A percentile compares a stretch with the other conserved stretches of the same genome.
Evolutionary conservation across 495 filamentous ascomycete species (phyloP).

Genomic region (Sphaerosporella brunnea): DNA sequence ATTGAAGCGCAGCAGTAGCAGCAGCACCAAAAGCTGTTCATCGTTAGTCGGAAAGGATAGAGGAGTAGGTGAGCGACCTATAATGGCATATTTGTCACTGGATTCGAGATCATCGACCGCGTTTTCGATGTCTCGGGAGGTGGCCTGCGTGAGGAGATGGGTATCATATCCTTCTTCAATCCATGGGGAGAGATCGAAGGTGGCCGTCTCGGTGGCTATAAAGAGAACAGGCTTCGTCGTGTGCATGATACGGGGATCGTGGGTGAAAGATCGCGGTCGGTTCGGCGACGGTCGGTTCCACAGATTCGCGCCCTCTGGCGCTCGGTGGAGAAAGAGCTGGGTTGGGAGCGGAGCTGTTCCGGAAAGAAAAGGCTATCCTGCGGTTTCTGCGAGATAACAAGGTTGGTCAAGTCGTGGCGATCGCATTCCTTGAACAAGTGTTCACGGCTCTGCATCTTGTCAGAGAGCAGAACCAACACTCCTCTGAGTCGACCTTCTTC

Average conservation of each 20-base stretch:
- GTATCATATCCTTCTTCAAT: constrained; percentile 16
- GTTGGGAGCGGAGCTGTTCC: too few relatives aligned
- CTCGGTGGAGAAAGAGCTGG: too few relatives aligned
- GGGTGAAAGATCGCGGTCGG: too few relatives aligned
- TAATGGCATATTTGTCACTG: constrained; percentile 15
- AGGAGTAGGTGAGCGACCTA: constrained; percentile 8
- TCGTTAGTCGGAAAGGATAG: not conserved
- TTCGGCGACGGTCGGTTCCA: too few relatives aligned
- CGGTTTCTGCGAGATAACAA: too few relatives aligned
- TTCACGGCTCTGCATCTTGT: too few relatives aligned
- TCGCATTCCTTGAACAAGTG: too few relatives aligned
- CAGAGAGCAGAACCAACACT: too few relatives aligned
- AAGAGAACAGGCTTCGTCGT: constrained; percentile 12
- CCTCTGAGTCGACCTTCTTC: too few relatives aligned
- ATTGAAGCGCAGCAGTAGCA: constrained; percentile 38
- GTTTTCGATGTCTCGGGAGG: constrained; percentile 13
- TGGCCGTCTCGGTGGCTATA: constrained; percentile 16
- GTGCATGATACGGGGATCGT: not conserved
- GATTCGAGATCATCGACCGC: constrained; percentile 20
- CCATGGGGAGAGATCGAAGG: constrained; percentile 15
- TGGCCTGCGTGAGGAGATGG: constrained; percentile 15
- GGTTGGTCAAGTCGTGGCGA: too few relatives aligned
- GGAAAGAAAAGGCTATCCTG: too few relatives aligned
- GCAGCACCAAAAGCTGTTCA: constrained; percentile 39
- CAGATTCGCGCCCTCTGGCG: too few relatives aligned